Evolutionary conservation across 768 basidiomycete species (phyloP), one percentile per base, ranked within the genome.

Genomic region (Tubosaeta brunneosetosa): DNA sequence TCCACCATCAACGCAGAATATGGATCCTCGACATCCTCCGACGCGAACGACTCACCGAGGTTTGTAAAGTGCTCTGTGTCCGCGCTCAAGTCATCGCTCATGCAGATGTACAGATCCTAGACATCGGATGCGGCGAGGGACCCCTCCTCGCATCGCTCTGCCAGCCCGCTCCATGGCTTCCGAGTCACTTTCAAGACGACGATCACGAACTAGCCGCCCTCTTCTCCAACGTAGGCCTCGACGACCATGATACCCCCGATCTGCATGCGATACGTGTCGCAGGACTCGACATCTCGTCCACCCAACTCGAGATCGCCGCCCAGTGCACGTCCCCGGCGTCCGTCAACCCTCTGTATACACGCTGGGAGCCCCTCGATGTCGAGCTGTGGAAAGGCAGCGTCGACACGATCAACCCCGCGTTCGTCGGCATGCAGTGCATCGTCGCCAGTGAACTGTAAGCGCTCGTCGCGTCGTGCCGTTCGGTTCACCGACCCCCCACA

Each of bases 111-210:
- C 52, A 91, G 89, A 76, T 93, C 7, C 72, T 92, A 44, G 91
- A 94, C 60, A 73, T 91, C 26, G 91, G 91, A 4, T 94, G 91
- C 59, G 91, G 91, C 37, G 83, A 89, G 67, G 91, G 91, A 19
- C 74, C 83, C 36, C 76, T 94, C 8, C 79, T 94, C 13, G 66
- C 74, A 0, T 77, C 83, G 10, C 80, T 94, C 11, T 80, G 81
- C 57, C 84, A 88, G 61, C 86, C 91, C 0, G 82, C 91, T 1
- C 83, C 85, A 1, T 87, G 86, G 81, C 77, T 85, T n/a, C 68
- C 71, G 25, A 41, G 48, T 27, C 38, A 31, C 58, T 66, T 58
- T 19, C 55, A 55, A 38, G 60, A 64, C 37, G 61, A 57, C 17
- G 63, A 59, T 29, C 36, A 65, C 3, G 55, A 60, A 22, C 49